A percentile compares a stretch with the other conserved stretches of the same genome.
Evolutionary conservation across 805 yeast species (phyloP).

Genomic region (Zygosaccharomyces kombuchaensis): DNA sequence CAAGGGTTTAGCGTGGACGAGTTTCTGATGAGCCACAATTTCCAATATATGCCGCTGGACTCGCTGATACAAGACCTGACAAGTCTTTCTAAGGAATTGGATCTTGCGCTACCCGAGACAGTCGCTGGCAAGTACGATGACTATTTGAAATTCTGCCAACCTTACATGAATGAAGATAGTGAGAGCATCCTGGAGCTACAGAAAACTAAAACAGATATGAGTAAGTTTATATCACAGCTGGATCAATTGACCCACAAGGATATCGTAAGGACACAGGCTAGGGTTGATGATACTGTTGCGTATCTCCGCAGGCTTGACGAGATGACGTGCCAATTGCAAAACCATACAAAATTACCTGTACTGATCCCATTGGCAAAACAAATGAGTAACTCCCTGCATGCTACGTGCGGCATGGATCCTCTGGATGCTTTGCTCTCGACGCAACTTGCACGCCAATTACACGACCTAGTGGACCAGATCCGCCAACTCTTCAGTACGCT

Average conservation of each 20-base stretch:
- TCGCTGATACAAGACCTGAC: constrained; percentile 26
- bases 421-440: constrained; percentile 18
- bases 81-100: constrained; percentile 23
- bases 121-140: constrained; percentile 26
- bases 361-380: constrained; percentile 18
- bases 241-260: constrained; percentile 21
- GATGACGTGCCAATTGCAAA: constrained; percentile 17
- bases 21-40: constrained; percentile 30
- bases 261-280: constrained; percentile 23
- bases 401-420: constrained; percentile 25
- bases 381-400: constrained; percentile 26
- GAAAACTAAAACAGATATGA: constrained; percentile 21
- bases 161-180: constrained; percentile 20
- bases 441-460: constrained; percentile 18
- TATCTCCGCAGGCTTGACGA: constrained; percentile 28
- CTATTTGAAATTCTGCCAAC: constrained; percentile 26
- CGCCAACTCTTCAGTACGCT: constrained; percentile 13
- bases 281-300: constrained; percentile 24
- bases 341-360: constrained; percentile 18
- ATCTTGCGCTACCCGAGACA: constrained; percentile 25
- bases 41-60: constrained; percentile 33
- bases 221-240: constrained; percentile 21
- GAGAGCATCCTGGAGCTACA: constrained; percentile 24
- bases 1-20: constrained; percentile 25
- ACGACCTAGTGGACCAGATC: constrained; percentile 10